Conservation (phyloP, 164 flowering plant species). For the Echeveria elegans region DNA sequence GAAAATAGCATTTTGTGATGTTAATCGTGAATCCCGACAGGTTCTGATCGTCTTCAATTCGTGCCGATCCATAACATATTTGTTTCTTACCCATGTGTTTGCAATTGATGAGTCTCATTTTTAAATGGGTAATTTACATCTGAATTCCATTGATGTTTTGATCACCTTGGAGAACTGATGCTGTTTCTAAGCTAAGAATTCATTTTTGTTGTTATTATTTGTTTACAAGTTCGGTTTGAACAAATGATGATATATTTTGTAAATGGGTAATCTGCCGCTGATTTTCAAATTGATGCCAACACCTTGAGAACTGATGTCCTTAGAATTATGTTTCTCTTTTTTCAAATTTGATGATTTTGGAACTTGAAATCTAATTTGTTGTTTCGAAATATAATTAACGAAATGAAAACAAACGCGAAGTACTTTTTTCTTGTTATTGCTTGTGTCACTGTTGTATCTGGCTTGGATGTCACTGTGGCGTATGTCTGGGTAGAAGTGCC, state of each 20-base stretch:
- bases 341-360: too few species aligned
- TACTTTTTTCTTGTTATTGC: too few species aligned
- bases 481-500: too few species aligned
- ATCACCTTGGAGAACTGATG: constrained; percentile 32
- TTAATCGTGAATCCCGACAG: constrained; percentile 63
- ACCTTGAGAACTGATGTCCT: too few species aligned
- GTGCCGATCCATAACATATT: constrained; percentile 47
- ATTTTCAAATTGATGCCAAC: too few species aligned
- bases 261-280: not conserved
- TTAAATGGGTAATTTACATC: constrained; percentile 28
- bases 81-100: not conserved
- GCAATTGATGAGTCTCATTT: constrained; percentile 32
- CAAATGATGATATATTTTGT: not conserved
- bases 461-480: too few species aligned
- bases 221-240: not conserved
- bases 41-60: constrained; percentile 48
- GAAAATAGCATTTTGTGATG: constrained; percentile 38
- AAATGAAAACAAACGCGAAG: too few species aligned
- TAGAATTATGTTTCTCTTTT: too few species aligned
- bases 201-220: not conserved
- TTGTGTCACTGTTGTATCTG: too few species aligned
- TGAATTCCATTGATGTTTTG: constrained; percentile 22
- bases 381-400: too few species aligned
- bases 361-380: too few species aligned
- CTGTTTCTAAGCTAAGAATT: not conserved